Conservation (phyloP, 305 asterid species). For the Fraxinus dipetala region DNA sequence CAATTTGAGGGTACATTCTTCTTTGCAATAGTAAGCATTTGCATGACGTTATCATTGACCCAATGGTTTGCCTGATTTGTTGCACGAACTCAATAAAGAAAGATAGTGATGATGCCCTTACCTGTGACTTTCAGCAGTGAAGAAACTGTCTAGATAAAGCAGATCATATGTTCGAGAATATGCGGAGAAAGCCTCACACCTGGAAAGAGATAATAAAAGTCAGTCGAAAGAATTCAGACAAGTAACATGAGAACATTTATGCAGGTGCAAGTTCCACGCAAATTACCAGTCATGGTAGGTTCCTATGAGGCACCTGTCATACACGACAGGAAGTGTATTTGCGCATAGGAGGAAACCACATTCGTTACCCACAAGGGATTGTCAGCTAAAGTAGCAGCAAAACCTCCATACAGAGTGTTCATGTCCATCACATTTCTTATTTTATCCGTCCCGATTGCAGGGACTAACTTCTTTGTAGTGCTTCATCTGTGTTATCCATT, state of each 20-base stretch:
- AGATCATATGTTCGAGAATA: conserved; percentile 98
- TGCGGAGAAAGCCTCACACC: conserved; percentile 99
- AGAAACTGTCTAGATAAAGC: conserved; percentile 80
- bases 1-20: background rate
- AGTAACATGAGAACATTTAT: conserved; percentile 9
- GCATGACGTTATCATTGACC: background rate
- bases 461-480: conserved; percentile 85
- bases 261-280: background rate
- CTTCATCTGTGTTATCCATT: conserved; percentile 78
- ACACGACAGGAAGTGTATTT: conserved; percentile 82
- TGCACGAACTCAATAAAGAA: background rate
- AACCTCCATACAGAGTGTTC: conserved; percentile 87
- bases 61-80: background rate
- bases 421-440: conserved; percentile 95
- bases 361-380: conserved; percentile 93
- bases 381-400: conserved; percentile 72
- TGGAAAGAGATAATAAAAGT: conserved; percentile 8
- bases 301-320: conserved; percentile 88
- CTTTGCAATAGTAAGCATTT: background rate
- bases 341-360: conserved; percentile 76
- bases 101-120: conserved; percentile 23
- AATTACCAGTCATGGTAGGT: conserved; percentile 84
- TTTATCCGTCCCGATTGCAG: conserved; percentile 75
- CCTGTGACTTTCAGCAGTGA: conserved; percentile 95
- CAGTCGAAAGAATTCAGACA: background rate